Percentiles rank a stretch among this genome's conserved stretches.
Conservation (phyloP, 2,329 filamentous ascomycete genomes). For the Xylariaceae sp. region DNA sequence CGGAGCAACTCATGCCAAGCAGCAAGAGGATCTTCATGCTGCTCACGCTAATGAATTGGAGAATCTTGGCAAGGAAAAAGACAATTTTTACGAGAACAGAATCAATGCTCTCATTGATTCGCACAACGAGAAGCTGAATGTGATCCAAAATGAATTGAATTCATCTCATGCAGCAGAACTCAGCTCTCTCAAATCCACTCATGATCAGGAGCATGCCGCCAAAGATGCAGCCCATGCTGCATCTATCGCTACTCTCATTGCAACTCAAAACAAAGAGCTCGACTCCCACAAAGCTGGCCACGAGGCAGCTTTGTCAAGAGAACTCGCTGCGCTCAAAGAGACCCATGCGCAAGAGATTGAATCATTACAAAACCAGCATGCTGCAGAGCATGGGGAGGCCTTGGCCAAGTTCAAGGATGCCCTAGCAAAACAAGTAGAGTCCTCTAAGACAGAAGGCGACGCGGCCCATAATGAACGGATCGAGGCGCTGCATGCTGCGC, state of each 20-base stretch:
- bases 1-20: conserved; percentile 18
- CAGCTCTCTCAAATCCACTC: conserved; percentile 18
- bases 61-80: no score
- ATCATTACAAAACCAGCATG: conserved; percentile 25
- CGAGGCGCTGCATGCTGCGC: conserved; percentile 29
- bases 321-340: conserved; percentile 27
- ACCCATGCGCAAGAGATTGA: conserved; percentile 29
- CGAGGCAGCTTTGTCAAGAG: conserved; percentile 24
- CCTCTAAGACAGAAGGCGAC: conserved; percentile 30
- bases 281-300: conserved; percentile 24
- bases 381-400: conserved; percentile 28
- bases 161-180: conserved; percentile 20
- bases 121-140: conserved; percentile 18
- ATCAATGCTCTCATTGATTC: conserved; percentile 1
- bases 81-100: no score
- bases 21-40: conserved; percentile 19
- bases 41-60: conserved; percentile 23
- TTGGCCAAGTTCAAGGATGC: conserved; percentile 30
- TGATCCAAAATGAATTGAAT: conserved; percentile 14
- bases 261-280: conserved; percentile 25
- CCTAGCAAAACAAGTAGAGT: conserved; percentile 31
- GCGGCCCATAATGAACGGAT: conserved; percentile 28
- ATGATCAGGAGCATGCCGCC: conserved; percentile 21
- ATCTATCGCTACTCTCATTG: conserved; percentile 25
- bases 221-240: conserved; percentile 21